Evolutionary conservation across 371 early-diverging fungal genomes (phyloP).

Genomic region (Apophysomyces variabilis): DNA sequence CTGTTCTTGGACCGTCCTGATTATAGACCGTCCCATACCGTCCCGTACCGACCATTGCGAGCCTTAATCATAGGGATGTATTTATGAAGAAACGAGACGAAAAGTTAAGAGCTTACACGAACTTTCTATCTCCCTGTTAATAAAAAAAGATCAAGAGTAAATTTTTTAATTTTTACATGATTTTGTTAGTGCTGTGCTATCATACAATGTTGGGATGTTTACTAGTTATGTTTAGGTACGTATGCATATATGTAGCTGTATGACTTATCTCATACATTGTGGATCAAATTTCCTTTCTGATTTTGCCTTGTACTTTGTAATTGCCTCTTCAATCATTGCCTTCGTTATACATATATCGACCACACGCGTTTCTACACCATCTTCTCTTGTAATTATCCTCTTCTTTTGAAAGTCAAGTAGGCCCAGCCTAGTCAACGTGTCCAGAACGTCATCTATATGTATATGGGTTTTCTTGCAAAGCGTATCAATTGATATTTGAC

Average conservation of each 20-base stretch:
- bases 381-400: not conserved
- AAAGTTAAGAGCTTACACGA: no score
- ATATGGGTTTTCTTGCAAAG: conserved; percentile 41
- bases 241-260: not conserved
- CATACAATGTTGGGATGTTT: not conserved
- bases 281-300: not conserved
- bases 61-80: no score
- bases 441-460: conserved; percentile 45
- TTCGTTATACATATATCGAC: conserved; percentile 30
- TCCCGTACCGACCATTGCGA: no score
- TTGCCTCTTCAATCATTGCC: conserved; percentile 25
- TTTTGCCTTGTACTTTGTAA: conserved; percentile 11
- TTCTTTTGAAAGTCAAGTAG: conserved; percentile 32
- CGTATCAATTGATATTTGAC: conserved; percentile 33
- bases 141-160: no score
- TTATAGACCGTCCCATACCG: no score
- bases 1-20: no score
- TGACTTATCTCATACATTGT: not conserved
- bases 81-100: no score
- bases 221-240: not conserved
- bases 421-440: conserved; percentile 35
- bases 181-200: conserved; percentile 1
- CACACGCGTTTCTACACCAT: not conserved
- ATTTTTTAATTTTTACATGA: not conserved
- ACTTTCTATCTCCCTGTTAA: not conserved